phyloP scores from a whole-genome alignment of 2,329 filamentous ascomycete species.

The Gliomastix tumulicola region DNA sequence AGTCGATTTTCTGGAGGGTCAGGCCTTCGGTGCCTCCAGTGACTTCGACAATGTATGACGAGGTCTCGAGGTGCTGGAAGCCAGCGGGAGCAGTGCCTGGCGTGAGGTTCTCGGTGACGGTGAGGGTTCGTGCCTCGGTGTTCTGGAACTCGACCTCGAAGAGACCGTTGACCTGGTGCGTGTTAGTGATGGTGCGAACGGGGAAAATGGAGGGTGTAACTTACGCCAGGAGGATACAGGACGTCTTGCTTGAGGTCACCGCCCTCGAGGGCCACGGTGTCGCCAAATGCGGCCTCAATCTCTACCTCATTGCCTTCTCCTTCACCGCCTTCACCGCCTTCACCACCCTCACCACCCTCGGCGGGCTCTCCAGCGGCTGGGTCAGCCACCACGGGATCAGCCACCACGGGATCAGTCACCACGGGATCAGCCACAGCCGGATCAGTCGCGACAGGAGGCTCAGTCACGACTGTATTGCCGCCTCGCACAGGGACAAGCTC shows the following conservation, averaged over 20 bases:
- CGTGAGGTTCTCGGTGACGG: conserved; percentile 26
- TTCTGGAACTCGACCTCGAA: conserved; percentile 33
- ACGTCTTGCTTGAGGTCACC: conserved; percentile 23
- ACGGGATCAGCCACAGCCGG: no score
- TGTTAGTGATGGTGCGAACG: neutral
- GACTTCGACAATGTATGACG: conserved; percentile 25
- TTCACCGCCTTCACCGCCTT: conserved; percentile 5
- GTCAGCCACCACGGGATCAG: no score
- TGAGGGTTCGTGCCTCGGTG: conserved; percentile 19
- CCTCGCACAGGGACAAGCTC: no score
- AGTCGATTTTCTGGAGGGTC: conserved; percentile 31
- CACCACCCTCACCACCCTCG: conserved; percentile 3
- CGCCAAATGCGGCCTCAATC: conserved; percentile 18
- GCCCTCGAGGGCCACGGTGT: conserved; percentile 17
- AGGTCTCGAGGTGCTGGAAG: conserved; percentile 26
- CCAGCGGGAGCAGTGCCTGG: conserved; percentile 24
- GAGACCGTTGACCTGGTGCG: conserved; percentile 15
- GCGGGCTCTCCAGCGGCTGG: no score
- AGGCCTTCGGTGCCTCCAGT: conserved; percentile 19
- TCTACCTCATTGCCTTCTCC: conserved; percentile 18
- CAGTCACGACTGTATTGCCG: no score
- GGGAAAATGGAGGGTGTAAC: conserved; percentile 3
- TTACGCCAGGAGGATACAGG: conserved; percentile 22
- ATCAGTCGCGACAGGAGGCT: no score
- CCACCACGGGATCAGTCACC: no score